Percentiles rank a stretch among this genome's conserved stretches.
Conservation (phyloP, 352 stramenopile genomes). For the Blastocystis sp. region DNA sequence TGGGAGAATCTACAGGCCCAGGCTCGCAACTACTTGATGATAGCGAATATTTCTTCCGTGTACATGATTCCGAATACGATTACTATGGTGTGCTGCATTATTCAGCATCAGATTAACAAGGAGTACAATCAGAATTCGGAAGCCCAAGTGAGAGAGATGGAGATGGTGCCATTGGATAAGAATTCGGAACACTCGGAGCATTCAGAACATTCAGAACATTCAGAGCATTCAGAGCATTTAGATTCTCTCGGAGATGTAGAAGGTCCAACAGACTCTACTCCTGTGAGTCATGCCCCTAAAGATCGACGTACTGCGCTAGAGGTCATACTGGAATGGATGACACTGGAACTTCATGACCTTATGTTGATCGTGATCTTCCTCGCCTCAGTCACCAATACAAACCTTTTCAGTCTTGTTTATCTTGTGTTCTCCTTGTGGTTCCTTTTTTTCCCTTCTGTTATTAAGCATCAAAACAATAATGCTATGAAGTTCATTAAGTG, state of each 20-base stretch:
- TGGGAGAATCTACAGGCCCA: not conserved
- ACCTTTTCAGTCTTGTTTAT: constrained; percentile 33
- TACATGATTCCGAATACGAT: constrained; percentile 60
- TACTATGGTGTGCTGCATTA: constrained; percentile 25
- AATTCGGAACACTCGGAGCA: not conserved
- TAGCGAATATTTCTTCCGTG: constrained; percentile 51
- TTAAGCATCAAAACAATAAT: constrained; percentile 30
- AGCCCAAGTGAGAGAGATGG: not conserved
- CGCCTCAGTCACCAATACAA: constrained; percentile 20
- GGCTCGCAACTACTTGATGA: constrained; percentile 47
- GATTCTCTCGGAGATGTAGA: not conserved
- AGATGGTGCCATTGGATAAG: not conserved
- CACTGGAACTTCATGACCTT: constrained; percentile 27
- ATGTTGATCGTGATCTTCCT: constrained; percentile 56
- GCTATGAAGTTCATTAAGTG: constrained; percentile 31
- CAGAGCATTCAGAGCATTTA: not conserved
- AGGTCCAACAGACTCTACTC: not conserved
- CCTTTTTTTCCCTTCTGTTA: not conserved
- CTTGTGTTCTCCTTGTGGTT: constrained; percentile 3
- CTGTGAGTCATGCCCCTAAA: not conserved
- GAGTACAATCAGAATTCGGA: not conserved
- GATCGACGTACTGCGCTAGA: constrained; percentile 1
- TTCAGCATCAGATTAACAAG: constrained; percentile 15
- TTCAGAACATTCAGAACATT: not conserved
- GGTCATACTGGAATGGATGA: not conserved